Conservation (phyloP, 1,284 basidiomycete genomes). For the Leccinum angustisporum region DNA sequence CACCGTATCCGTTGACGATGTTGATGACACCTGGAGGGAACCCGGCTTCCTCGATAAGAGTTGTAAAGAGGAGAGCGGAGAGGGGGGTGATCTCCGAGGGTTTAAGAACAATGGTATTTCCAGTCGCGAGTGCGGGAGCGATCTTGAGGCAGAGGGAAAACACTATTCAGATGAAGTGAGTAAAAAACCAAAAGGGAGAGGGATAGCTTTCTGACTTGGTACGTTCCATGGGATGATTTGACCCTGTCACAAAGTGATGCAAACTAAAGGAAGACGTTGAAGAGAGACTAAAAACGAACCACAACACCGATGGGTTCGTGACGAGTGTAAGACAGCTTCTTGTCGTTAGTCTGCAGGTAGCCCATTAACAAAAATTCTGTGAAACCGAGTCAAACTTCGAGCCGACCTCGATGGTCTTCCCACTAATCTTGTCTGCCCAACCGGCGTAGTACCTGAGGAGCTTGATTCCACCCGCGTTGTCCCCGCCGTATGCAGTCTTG, state of each 20-base stretch:
- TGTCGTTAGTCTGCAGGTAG: constrained; percentile 4
- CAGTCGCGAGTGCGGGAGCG: constrained; percentile 68
- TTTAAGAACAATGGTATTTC: constrained; percentile 70
- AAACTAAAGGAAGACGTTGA: neutral
- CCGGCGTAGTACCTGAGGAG: constrained; percentile 39
- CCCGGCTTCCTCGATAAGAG: constrained; percentile 44
- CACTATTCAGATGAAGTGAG: constrained; percentile 9
- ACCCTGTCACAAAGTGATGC: constrained; percentile 1
- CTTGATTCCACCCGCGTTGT: constrained; percentile 50
- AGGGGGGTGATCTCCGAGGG: constrained; percentile 72
- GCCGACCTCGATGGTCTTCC: constrained; percentile 46
- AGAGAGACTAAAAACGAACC: constrained; percentile 4
- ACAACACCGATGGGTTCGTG: constrained; percentile 16
- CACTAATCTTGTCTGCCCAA: constrained; percentile 55
- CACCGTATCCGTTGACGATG: constrained; percentile 61
- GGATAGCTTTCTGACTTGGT: constrained; percentile 4
- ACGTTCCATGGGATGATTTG: constrained; percentile 15
- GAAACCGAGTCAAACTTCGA: neutral
- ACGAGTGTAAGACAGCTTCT: constrained; percentile 13
- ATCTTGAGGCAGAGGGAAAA: constrained; percentile 68
- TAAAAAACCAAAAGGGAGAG: too few species aligned
- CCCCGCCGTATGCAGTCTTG: constrained; percentile 48
- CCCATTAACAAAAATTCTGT: neutral
- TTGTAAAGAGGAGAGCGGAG: constrained; percentile 31
- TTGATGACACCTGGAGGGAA: constrained; percentile 72